Evolutionary conservation across 2,329 filamentous ascomycete species (phyloP).

Genomic region (Canariomyces notabilis): DNA sequence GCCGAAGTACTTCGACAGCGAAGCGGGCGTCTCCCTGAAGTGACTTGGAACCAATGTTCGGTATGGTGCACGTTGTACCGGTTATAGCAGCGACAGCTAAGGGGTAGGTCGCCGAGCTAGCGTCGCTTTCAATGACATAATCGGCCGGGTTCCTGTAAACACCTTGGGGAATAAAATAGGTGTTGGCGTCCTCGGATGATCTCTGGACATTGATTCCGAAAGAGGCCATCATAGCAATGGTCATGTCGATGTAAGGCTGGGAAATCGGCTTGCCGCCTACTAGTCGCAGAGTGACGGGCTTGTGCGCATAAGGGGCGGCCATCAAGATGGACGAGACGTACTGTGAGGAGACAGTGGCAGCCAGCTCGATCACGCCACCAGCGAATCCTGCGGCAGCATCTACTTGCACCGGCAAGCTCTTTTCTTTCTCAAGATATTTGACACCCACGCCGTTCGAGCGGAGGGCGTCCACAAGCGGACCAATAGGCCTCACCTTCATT

Average conservation of each 20-base stretch:
- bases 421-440: constrained; percentile 76
- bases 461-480: constrained; percentile 85
- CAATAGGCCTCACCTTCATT: constrained; percentile 95
- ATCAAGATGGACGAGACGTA: constrained; percentile 96
- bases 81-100: constrained; percentile 92
- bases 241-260: constrained; percentile 98
- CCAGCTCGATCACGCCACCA: constrained; percentile 84
- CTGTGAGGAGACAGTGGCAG: constrained; percentile 96
- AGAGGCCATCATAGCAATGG: constrained; percentile 90
- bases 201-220: constrained; percentile 80
- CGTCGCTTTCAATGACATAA: constrained; percentile 93
- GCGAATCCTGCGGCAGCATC: constrained; percentile 76
- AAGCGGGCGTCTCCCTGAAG: constrained; percentile 94
- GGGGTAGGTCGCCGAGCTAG: constrained; percentile 95
- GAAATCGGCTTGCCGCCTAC: constrained; percentile 98
- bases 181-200: constrained; percentile 75
- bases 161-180: constrained; percentile 87
- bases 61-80: constrained; percentile 89
- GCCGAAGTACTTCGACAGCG: constrained; percentile 79
- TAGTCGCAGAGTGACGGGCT: constrained; percentile 81
- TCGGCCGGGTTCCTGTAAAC: constrained; percentile 76
- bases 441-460: constrained; percentile 81
- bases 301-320: constrained; percentile 94
- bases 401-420: constrained; percentile 79
- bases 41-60: constrained; percentile 89